Percentiles rank a stretch among this genome's conserved stretches.
These are phyloP conservation scores for Gelatoporia subvermispora DNA, from an alignment of 768 basidiomycete genomes.

Conservation along the genomic window DNA sequence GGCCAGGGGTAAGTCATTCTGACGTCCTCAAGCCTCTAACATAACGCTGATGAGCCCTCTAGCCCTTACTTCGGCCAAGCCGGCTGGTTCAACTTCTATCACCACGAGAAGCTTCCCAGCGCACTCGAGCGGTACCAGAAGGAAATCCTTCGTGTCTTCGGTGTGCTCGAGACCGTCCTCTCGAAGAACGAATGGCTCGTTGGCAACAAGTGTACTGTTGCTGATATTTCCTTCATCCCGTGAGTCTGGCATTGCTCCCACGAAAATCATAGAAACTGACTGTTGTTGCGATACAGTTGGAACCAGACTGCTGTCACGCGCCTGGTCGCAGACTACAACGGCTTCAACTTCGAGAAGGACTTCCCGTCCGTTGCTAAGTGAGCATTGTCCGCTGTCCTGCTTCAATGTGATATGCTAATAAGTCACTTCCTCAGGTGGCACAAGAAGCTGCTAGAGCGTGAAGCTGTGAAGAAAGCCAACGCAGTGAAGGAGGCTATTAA, in stretches of 20 bases:
- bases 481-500: not conserved
- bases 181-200: slow-evolving; percentile 7
- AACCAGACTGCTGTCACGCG: slow-evolving; percentile 10
- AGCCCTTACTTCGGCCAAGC: slow-evolving; percentile 24
- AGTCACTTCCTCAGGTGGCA: slow-evolving; percentile 14
- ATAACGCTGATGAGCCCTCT: not conserved
- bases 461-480: slow-evolving; percentile 9
- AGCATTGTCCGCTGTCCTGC: not conserved
- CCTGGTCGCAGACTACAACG: slow-evolving; percentile 3
- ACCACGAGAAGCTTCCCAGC: slow-evolving; percentile 5
- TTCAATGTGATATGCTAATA: not conserved
- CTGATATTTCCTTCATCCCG: slow-evolving; percentile 9
- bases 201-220: slow-evolving; percentile 5
- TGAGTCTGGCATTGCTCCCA: not conserved
- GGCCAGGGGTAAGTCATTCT: slow-evolving; percentile 9
- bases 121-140: slow-evolving; percentile 11
- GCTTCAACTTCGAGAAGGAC: slow-evolving; percentile 14
- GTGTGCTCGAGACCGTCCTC: slow-evolving; percentile 7
- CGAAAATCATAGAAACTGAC: not conserved
- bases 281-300: slow-evolving; percentile 13
- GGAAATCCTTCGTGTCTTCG: slow-evolving; percentile 6
- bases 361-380: slow-evolving; percentile 16
- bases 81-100: slow-evolving; percentile 2
- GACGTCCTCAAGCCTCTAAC: not conserved
- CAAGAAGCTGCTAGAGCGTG: slow-evolving; percentile 13